Conservation (phyloP, 106 monocot species). For the Dactylorhiza incarnata region DNA sequence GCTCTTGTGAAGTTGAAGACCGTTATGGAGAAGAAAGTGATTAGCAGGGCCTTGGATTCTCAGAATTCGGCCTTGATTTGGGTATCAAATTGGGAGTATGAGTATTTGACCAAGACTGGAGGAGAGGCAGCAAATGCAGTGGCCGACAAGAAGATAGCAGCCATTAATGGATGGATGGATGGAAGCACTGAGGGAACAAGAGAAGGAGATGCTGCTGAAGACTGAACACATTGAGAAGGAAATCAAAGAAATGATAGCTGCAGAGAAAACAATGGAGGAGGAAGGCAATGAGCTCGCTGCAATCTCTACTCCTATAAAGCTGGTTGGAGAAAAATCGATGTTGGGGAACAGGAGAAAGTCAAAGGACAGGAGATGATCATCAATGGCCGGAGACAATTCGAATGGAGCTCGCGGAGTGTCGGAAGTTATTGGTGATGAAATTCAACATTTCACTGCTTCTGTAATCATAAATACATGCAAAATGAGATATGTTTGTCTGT, state of each 20-base stretch:
- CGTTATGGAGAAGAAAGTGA: slow-evolving; percentile 26
- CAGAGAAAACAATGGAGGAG: not conserved
- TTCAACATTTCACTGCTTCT: no score
- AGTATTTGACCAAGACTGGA: slow-evolving; percentile 42
- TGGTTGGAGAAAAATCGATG: not conserved
- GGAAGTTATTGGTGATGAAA: no score
- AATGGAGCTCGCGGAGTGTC: no score
- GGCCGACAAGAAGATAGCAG: slow-evolving; percentile 52
- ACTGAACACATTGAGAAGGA: slow-evolving; percentile 28
- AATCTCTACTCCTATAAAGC: not conserved
- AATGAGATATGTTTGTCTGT: no score
- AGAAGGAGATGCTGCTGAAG: slow-evolving; percentile 39
- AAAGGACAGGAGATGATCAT: slow-evolving; percentile 24
- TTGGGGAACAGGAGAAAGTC: slow-evolving; percentile 15
- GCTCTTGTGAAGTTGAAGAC: slow-evolving; percentile 44
- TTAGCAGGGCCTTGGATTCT: slow-evolving; percentile 16
- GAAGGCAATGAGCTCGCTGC: not conserved
- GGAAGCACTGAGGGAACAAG: slow-evolving; percentile 44
- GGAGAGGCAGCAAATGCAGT: slow-evolving; percentile 35
- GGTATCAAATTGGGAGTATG: slow-evolving; percentile 54
- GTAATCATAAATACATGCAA: no score
- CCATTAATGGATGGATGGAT: slow-evolving; percentile 63
- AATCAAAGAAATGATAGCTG: slow-evolving; percentile 25
- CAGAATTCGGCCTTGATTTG: slow-evolving; percentile 18
- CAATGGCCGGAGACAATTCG: slow-evolving; percentile 19